Evolutionary conservation across 148 eudicot species (phyloP).

Genomic region (Arctostaphylos glauca): DNA sequence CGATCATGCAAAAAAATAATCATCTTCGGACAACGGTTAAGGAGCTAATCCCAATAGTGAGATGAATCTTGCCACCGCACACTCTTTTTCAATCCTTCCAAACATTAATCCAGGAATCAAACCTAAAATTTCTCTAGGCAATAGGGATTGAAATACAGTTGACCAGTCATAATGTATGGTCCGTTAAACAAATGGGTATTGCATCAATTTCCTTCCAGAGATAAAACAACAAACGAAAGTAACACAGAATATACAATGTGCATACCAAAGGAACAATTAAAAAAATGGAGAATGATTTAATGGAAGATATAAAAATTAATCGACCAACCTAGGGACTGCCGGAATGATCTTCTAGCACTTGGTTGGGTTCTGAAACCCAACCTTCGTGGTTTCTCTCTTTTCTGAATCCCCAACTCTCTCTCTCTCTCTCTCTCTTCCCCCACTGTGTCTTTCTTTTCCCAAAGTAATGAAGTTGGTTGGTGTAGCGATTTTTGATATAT

Average conservation of each 20-base stretch:
- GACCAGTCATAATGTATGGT: not conserved
- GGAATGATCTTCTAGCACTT: slow-evolving; percentile 3
- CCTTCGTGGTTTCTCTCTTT: not conserved
- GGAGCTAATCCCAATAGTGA: no score
- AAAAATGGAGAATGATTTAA: not conserved
- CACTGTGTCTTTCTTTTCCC: not conserved
- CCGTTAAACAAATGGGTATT: not conserved
- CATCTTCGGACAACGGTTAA: no score
- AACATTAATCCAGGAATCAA: not conserved
- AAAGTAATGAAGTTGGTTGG: not conserved
- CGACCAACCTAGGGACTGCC: not conserved
- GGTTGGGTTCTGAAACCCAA: slow-evolving; percentile 3
- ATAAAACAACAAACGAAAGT: not conserved
- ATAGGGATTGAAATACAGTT: not conserved
- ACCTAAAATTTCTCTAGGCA: not conserved
- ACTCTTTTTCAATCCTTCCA: not conserved
- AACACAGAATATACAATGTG: not conserved
- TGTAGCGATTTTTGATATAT: slow-evolving; percentile 1
- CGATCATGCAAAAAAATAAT: no score
- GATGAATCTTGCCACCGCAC: no score
- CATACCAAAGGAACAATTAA: not conserved
- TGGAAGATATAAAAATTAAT: not conserved
- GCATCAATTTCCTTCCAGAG: not conserved
- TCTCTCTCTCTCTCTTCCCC: not conserved
- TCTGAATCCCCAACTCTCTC: not conserved